Evolutionary conservation across 192 early-diverging fungal genomes (phyloP).

Genomic region (Thoreauomyces humboldtii): DNA sequence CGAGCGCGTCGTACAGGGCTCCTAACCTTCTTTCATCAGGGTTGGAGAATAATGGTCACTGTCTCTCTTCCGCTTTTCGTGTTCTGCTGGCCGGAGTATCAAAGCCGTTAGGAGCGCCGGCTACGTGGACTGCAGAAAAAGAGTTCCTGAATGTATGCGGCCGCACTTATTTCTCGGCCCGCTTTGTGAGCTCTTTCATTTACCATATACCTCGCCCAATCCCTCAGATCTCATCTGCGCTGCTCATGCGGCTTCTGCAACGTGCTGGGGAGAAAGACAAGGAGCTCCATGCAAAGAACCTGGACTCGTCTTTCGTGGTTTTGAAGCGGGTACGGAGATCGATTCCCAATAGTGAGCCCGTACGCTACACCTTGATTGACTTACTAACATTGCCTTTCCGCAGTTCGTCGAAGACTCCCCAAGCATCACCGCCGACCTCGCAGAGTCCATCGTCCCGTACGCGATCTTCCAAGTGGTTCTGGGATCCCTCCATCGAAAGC

Average conservation of each 20-base stretch:
- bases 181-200: background rate
- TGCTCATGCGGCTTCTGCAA: conserved; percentile 22
- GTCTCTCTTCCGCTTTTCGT: conserved; percentile 3
- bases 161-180: background rate
- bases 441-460: conserved; percentile 13
- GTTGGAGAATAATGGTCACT: conserved; percentile 20
- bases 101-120: background rate
- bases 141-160: conserved; percentile 8
- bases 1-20: conserved; percentile 3
- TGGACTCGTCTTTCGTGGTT: conserved; percentile 16
- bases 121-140: background rate
- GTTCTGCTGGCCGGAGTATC: background rate
- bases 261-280: conserved; percentile 15
- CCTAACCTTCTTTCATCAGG: background rate
- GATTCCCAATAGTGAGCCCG: background rate
- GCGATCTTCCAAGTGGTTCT: conserved; percentile 17
- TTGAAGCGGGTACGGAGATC: conserved; percentile 14
- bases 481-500: conserved; percentile 13
- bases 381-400: background rate
- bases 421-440: background rate
- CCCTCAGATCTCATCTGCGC: conserved; percentile 16
- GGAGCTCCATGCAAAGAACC: conserved; percentile 18
- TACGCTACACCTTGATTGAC: background rate
- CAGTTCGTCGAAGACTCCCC: conserved; percentile 11
- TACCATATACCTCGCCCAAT: too few species aligned